Evolutionary conservation across 148 eudicot species (phyloP).

Genomic region (Hydrangea macrophylla): DNA sequence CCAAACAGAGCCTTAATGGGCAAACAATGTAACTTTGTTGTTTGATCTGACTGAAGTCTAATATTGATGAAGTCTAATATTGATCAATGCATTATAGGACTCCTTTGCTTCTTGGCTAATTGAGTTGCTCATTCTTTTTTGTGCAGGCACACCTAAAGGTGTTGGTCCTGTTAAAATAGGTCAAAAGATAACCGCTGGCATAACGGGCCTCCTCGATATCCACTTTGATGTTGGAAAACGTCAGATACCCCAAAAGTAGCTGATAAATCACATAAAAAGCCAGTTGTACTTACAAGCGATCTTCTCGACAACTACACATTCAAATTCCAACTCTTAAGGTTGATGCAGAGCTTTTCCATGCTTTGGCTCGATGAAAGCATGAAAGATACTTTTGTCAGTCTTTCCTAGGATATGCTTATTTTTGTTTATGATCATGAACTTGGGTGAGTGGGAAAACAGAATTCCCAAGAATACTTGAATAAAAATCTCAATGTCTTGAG

Average conservation of each 20-base stretch:
- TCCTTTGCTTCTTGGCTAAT: not conserved
- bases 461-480: too few relatives aligned
- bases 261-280: constrained; percentile 8
- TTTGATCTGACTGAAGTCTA: not conserved
- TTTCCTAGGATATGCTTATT: too few relatives aligned
- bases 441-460: too few relatives aligned
- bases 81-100: too few relatives aligned
- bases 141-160: constrained; percentile 91
- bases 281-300: not conserved
- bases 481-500: too few relatives aligned
- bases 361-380: not conserved
- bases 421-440: too few relatives aligned
- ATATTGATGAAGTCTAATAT: too few relatives aligned
- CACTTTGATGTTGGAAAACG: constrained; percentile 68
- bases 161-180: constrained; percentile 93
- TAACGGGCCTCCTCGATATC: constrained; percentile 77
- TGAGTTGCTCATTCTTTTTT: not conserved
- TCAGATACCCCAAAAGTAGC: constrained; percentile 20
- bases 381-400: too few relatives aligned
- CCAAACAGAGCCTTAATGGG: too few relatives aligned
- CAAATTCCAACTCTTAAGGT: not conserved
- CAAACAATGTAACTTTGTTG: too few relatives aligned
- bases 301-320: not conserved
- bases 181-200: constrained; percentile 83
- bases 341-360: not conserved